phyloP scores from a whole-genome alignment of 768 basidiomycete genomes.

The Porphyrellus cyaneotinctus region DNA sequence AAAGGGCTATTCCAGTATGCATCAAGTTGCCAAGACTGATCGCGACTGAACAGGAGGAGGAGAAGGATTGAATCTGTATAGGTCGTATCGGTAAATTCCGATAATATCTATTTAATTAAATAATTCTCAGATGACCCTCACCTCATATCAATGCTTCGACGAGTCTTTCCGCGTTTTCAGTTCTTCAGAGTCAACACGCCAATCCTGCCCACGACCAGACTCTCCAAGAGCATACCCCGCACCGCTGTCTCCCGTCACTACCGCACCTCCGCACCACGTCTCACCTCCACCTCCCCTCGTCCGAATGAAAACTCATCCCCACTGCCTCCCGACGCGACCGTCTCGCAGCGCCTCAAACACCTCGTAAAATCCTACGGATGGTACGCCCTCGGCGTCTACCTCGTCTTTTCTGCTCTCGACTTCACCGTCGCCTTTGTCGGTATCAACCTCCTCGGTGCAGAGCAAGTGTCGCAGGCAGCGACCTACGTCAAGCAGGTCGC shows the following conservation, averaged over 20 bases:
- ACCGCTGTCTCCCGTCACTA: constrained; percentile 39
- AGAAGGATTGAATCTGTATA: constrained; percentile 26
- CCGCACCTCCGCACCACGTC: constrained; percentile 46
- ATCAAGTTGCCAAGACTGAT: constrained; percentile 41
- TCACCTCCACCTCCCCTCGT: constrained; percentile 33
- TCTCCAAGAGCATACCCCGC: constrained; percentile 28
- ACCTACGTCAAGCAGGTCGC: constrained; percentile 51
- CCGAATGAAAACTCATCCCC: constrained; percentile 1
- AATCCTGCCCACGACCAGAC: constrained; percentile 45
- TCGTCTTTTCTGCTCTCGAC: constrained; percentile 69
- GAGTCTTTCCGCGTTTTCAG: constrained; percentile 43
- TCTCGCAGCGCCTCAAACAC: constrained; percentile 70
- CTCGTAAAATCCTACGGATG: constrained; percentile 92
- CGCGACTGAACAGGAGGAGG: constrained; percentile 11
- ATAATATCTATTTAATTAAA: no score
- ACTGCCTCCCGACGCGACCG: constrained; percentile 49
- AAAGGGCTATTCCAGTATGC: constrained; percentile 39
- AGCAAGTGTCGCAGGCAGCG: constrained; percentile 74
- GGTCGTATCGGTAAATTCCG: constrained; percentile 14
- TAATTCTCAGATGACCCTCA: no score
- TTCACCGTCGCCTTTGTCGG: constrained; percentile 81
- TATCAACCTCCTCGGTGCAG: constrained; percentile 85
- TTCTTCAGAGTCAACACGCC: constrained; percentile 44
- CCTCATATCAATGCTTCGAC: constrained; percentile 41
- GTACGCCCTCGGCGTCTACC: constrained; percentile 92